These are phyloP conservation scores for Tricholoma matsutake DNA, from an alignment of 768 basidiomycete genomes.

Conservation along the genomic window DNA sequence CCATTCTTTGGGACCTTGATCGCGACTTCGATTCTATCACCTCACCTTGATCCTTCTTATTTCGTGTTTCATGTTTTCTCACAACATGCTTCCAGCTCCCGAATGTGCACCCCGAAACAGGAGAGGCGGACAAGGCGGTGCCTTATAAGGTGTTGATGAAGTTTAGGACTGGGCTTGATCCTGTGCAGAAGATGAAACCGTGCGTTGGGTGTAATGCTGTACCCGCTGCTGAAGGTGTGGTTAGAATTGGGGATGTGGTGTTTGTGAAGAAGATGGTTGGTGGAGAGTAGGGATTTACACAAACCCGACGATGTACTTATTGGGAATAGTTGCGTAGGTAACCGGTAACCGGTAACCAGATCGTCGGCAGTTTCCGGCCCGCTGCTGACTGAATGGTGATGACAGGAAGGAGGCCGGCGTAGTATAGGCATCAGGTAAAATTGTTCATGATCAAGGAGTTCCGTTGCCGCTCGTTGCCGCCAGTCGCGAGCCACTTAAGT, in stretches of 20 bases:
- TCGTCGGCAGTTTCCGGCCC: no score
- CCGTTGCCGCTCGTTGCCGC: no score
- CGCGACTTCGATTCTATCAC: no score
- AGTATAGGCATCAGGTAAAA: no score
- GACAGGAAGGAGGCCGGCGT: background rate
- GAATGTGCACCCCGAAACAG: conserved; percentile 65
- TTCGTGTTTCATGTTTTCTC: background rate
- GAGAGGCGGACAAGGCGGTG: conserved; percentile 65
- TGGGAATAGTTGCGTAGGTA: no score
- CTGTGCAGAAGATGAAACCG: conserved; percentile 42
- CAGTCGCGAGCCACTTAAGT: no score
- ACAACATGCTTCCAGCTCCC: conserved; percentile 47
- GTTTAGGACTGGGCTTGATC: conserved; percentile 62
- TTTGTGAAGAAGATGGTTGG: conserved; percentile 39
- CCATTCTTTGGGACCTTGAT: no score
- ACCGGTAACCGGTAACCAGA: no score
- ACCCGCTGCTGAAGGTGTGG: conserved; percentile 44
- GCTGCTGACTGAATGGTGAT: background rate
- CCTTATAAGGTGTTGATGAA: conserved; percentile 76
- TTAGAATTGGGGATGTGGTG: conserved; percentile 62
- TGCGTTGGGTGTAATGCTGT: conserved; percentile 71
- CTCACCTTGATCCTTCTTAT: background rate
- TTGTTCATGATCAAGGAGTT: no score
- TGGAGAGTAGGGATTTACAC: conserved; percentile 1
- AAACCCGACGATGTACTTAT: no score